These are phyloP conservation scores for Dryas alaskensis DNA, from an alignment of 306 rosid species.

Conservation along the genomic window DNA sequence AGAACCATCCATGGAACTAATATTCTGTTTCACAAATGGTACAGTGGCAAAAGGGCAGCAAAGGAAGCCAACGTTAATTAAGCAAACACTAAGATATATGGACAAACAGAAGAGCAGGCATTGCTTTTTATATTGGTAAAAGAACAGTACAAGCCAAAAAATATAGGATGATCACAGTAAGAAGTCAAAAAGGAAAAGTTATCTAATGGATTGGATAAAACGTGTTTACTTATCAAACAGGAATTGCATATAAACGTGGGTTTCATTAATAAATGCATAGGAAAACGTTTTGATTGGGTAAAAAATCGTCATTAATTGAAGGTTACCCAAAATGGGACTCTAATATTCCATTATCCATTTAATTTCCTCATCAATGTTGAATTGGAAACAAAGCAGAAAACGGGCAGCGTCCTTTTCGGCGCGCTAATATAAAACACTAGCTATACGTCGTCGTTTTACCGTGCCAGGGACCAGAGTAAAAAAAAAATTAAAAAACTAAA, in stretches of 20 bases:
- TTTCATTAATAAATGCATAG: not conserved
- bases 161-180: slow-evolving; percentile 6
- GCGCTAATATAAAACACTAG: not conserved
- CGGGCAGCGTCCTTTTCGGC: slow-evolving; percentile 10
- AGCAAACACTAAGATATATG: not conserved
- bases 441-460: slow-evolving; percentile 13
- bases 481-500: not conserved
- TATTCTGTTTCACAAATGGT: slow-evolving; percentile 40
- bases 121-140: not conserved
- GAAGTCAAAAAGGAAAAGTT: slow-evolving; percentile 23
- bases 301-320: slow-evolving; percentile 21
- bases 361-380: slow-evolving; percentile 5
- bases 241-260: not conserved
- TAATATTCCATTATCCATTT: slow-evolving; percentile 16
- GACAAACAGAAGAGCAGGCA: not conserved
- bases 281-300: not conserved
- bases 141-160: not conserved
- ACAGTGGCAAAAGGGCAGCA: slow-evolving; percentile 1
- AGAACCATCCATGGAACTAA: slow-evolving; percentile 48
- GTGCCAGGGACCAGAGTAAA: not conserved
- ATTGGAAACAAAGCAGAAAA: slow-evolving; percentile 11
- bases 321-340: slow-evolving; percentile 14
- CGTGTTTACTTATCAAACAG: not conserved
- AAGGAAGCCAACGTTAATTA: slow-evolving; percentile 20
- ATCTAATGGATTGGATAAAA: slow-evolving; percentile 9